Conservation (phyloP, 345 rosid species). For the Arabis hirsuta region DNA sequence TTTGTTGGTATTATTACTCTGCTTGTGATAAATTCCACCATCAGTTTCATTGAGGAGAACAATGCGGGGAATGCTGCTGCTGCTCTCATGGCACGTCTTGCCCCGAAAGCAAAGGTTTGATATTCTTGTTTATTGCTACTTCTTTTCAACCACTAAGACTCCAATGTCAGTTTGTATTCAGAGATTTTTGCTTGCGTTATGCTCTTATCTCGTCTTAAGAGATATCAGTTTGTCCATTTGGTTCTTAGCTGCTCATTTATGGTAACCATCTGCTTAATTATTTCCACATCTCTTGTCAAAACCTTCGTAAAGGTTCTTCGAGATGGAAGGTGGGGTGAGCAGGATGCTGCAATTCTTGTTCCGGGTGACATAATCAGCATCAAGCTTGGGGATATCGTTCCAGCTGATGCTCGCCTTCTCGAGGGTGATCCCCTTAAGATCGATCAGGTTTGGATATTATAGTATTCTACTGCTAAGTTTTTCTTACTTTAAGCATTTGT, state of each 20-base stretch:
- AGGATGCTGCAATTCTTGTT: conserved; percentile 86
- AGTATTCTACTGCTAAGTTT: background rate
- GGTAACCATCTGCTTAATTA: conserved; percentile 7
- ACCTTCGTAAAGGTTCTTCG: conserved; percentile 73
- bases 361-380: conserved; percentile 92
- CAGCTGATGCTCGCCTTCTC: conserved; percentile 96
- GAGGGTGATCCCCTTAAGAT: conserved; percentile 97
- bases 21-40: conserved; percentile 91
- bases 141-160: background rate
- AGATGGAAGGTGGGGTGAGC: conserved; percentile 95
- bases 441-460: conserved; percentile 64
- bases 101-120: conserved; percentile 91
- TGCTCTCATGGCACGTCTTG: conserved; percentile 97
- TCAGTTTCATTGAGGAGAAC: conserved; percentile 95
- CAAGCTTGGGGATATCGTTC: conserved; percentile 94
- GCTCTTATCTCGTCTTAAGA: background rate
- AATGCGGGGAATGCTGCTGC: conserved; percentile 99
- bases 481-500: conserved; percentile 1
- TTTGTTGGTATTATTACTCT: conserved; percentile 92
- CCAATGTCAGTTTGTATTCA: background rate
- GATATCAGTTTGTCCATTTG: background rate
- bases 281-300: background rate
- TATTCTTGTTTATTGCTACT: conserved; percentile 24
- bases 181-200: too few species aligned
- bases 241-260: conserved; percentile 3